Evolutionary conservation across 1,284 basidiomycete species (phyloP).

Genomic region (Golubevia pallescens): DNA sequence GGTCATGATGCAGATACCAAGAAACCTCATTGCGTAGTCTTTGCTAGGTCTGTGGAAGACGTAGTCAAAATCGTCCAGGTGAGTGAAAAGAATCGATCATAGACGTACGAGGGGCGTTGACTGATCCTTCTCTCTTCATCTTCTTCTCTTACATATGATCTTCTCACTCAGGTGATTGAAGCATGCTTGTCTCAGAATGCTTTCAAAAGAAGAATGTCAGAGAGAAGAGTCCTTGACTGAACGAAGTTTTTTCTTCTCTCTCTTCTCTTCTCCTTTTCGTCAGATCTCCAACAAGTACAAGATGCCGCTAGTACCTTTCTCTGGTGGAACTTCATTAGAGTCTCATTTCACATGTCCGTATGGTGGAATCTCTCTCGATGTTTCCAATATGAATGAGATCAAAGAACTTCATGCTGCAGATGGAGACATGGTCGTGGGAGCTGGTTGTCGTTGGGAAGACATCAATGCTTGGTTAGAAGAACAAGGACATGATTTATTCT

Average conservation of each 20-base stretch:
- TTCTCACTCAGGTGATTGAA: not conserved
- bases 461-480: slow-evolving; percentile 78
- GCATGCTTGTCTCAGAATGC: not conserved
- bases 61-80: slow-evolving; percentile 31
- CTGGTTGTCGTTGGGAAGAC: slow-evolving; percentile 85
- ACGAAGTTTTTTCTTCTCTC: not conserved
- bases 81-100: slow-evolving; percentile 1
- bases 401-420: slow-evolving; percentile 41
- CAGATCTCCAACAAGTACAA: slow-evolving; percentile 71
- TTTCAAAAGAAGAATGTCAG: not conserved
- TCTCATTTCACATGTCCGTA: slow-evolving; percentile 67
- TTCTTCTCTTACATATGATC: not conserved
- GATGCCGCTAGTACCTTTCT: slow-evolving; percentile 76
- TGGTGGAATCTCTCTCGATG: slow-evolving; percentile 78
- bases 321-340: slow-evolving; percentile 71
- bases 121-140: not conserved
- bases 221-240: too few species aligned
- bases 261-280: slow-evolving; percentile 13
- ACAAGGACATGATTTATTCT: slow-evolving; percentile 81
- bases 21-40: slow-evolving; percentile 15
- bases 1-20: slow-evolving; percentile 12
- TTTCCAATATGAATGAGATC: slow-evolving; percentile 83
- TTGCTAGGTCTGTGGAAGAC: slow-evolving; percentile 30
- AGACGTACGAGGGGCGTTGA: not conserved
- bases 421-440: slow-evolving; percentile 47